Conservation (phyloP, 345 rosid species). For the Stellera chamaejasme region DNA sequence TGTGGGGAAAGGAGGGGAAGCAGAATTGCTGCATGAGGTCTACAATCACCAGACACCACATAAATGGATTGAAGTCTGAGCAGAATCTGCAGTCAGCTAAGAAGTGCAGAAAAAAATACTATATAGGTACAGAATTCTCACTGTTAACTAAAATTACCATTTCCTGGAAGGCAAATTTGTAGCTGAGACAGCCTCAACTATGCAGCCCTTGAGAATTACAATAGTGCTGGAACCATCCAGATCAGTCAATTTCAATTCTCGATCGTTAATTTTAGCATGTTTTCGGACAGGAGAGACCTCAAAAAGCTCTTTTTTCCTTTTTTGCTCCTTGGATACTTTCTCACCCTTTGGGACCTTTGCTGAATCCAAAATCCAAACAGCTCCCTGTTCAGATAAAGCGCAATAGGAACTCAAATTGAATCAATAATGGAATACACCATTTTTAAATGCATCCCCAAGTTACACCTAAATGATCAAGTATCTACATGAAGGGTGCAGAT, state of each 20-base stretch:
- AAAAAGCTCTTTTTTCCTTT: conserved; percentile 38
- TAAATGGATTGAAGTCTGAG: too few relatives aligned
- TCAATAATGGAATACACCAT: too few relatives aligned
- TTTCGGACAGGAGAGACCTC: conserved; percentile 64
- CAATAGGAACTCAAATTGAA: background rate
- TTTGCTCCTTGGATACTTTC: conserved; percentile 42
- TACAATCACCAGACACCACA: too few relatives aligned
- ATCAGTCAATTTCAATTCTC: conserved; percentile 40
- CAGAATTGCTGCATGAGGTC: too few relatives aligned
- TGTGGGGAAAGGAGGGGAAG: too few relatives aligned
- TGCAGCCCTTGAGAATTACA: conserved; percentile 50
- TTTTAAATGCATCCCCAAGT: too few relatives aligned
- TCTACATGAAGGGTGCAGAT: too few relatives aligned
- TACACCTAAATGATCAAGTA: too few relatives aligned
- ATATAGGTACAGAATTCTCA: background rate
- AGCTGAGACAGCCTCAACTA: conserved; percentile 79
- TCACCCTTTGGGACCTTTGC: conserved; percentile 48
- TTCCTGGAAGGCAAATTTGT: conserved; percentile 55
- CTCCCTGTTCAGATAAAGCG: conserved; percentile 41
- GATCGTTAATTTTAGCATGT: conserved; percentile 48
- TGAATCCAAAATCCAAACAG: conserved; percentile 72
- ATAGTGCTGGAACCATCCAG: conserved; percentile 38
- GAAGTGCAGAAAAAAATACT: too few relatives aligned
- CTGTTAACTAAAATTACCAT: conserved; percentile 39
- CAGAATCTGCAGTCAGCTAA: too few relatives aligned